A percentile compares a stretch with the other conserved stretches of the same genome.
phyloP scores from a whole-genome alignment of 345 rosid genomes.

The Corchorus capsularis region DNA sequence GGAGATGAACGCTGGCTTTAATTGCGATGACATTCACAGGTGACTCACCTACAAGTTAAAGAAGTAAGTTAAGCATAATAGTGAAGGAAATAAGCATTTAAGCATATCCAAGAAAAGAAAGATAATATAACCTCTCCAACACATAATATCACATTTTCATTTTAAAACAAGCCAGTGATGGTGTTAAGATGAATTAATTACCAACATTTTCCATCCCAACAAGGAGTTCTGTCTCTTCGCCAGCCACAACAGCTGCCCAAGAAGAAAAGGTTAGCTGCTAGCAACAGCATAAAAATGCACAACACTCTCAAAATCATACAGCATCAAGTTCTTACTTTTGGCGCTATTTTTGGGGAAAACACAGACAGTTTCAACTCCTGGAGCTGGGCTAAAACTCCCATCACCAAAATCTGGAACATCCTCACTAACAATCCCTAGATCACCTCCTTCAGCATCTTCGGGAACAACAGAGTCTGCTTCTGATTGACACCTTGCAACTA shows the following conservation, averaged over 20 bases:
- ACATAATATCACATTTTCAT: not conserved
- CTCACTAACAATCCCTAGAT: constrained; percentile 65
- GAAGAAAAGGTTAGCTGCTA: not conserved
- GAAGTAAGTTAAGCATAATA: constrained; percentile 20
- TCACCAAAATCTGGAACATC: constrained; percentile 59
- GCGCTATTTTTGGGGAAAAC: too few relatives aligned
- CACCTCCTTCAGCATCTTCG: constrained; percentile 54
- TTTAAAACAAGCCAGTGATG: constrained; percentile 5
- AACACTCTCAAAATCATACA: constrained; percentile 3
- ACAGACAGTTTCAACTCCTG: constrained; percentile 57
- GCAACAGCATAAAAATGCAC: constrained; percentile 10
- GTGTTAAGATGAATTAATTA: constrained; percentile 28
- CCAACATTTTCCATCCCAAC: constrained; percentile 92
- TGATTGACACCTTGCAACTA: constrained; percentile 74
- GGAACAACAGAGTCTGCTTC: constrained; percentile 52
- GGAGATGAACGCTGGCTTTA: constrained; percentile 83
- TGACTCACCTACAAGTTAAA: constrained; percentile 53
- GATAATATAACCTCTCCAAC: not conserved
- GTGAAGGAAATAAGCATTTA: constrained; percentile 2
- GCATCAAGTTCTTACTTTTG: not conserved
- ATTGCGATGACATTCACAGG: constrained; percentile 59
- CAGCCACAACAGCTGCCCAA: constrained; percentile 71
- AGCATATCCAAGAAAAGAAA: not conserved
- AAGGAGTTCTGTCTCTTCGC: constrained; percentile 75
- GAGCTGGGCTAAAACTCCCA: constrained; percentile 56